A percentile compares a stretch with the other conserved stretches of the same genome.
phyloP scores from a whole-genome alignment of 2,329 filamentous ascomycete genomes.

The Beauveria brongniartii region DNA sequence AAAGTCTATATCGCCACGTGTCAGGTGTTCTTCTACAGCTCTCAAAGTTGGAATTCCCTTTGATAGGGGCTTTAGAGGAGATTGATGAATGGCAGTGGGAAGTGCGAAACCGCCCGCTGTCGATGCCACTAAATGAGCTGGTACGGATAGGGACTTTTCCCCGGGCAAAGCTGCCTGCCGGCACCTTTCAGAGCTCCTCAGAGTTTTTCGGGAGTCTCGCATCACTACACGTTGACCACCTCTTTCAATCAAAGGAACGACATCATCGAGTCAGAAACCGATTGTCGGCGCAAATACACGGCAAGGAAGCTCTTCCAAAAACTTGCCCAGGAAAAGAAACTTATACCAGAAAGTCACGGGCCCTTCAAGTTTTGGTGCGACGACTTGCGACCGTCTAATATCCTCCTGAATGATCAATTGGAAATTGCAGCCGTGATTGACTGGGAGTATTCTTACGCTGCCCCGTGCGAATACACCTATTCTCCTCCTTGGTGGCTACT shows the following conservation, averaged over 20 bases:
- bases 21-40: constrained; percentile 1
- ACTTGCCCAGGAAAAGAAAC: neutral
- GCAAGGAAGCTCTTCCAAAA: neutral
- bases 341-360: neutral
- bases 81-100: neutral
- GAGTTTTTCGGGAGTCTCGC: neutral
- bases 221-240: neutral
- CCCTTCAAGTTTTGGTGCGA: neutral
- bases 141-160: neutral
- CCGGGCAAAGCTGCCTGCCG: neutral
- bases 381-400: neutral
- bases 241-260: neutral
- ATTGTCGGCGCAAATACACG: neutral
- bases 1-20: constrained; percentile 9
- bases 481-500: constrained; percentile 6
- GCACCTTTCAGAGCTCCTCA: neutral
- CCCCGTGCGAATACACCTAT: neutral
- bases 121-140: neutral
- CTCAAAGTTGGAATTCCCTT: neutral
- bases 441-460: neutral
- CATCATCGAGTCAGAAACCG: neutral
- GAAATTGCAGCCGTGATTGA: neutral
- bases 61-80: neutral
- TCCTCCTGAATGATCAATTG: neutral
- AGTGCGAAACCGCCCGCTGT: neutral